Percentiles rank a stretch among this genome's conserved stretches.
Evolutionary conservation across 495 filamentous ascomycete species (phyloP).

Genomic region (Chlorociboria aeruginascens): DNA sequence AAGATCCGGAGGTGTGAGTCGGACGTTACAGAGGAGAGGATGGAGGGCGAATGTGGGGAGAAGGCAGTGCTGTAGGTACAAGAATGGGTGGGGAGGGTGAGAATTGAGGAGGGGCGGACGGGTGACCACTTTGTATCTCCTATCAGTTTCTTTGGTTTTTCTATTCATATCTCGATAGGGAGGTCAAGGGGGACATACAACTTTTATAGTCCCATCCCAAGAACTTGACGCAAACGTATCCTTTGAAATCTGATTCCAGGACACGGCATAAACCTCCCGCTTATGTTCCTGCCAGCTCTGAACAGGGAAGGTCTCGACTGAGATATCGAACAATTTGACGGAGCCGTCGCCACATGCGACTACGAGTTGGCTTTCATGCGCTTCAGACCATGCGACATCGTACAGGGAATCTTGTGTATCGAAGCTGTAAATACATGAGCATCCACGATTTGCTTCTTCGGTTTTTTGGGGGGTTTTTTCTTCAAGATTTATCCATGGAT

Average conservation of each 20-base stretch:
- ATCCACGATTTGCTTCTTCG: too few species aligned
- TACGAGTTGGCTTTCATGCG: conserved; percentile 86
- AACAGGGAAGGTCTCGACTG: conserved; percentile 66
- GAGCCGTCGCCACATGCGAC: conserved; percentile 83
- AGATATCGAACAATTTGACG: conserved; percentile 85
- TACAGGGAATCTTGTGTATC: conserved; percentile 96
- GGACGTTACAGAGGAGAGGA: conserved; percentile 71
- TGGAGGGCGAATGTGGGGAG: conserved; percentile 61
- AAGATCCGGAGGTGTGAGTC: conserved; percentile 83
- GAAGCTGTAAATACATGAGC: conserved; percentile 39
- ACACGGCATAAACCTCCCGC: conserved; percentile 79
- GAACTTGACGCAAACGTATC: conserved; percentile 76
- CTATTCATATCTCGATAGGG: conserved; percentile 3
- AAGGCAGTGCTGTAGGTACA: conserved; percentile 86
- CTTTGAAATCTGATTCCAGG: conserved; percentile 88
- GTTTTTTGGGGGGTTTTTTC: too few species aligned
- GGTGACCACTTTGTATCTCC: conserved; percentile 59
- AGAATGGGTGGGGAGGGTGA: conserved; percentile 75
- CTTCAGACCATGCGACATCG: conserved; percentile 86
- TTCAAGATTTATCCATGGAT: not conserved
- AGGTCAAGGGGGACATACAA: conserved; percentile 34
- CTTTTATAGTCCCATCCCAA: conserved; percentile 90
- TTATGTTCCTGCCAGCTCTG: conserved; percentile 84
- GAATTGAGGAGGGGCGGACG: conserved; percentile 51
- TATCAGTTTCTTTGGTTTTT: not conserved